Percentiles rank a stretch among this genome's conserved stretches.
These are phyloP conservation scores for Neurospora hispaniola DNA, from an alignment of 495 filamentous ascomycete genomes.

Conservation along the genomic window DNA sequence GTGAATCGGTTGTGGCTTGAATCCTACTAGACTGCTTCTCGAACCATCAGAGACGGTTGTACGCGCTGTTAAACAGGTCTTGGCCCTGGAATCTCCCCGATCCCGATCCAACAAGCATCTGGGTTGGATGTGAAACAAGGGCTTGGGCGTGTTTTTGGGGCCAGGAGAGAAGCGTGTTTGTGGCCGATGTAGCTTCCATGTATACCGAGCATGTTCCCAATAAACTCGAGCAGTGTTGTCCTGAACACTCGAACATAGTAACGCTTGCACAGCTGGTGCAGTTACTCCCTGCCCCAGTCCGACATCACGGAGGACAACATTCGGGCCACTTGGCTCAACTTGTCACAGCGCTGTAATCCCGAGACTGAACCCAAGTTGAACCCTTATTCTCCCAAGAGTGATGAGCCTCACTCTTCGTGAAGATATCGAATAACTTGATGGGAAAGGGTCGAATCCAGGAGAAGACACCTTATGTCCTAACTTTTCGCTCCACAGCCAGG, in stretches of 20 bases:
- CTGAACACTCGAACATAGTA: neutral
- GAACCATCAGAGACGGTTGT: neutral
- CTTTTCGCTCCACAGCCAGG: neutral
- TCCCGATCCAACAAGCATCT: neutral
- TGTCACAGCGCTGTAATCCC: neutral
- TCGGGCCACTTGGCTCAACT: neutral
- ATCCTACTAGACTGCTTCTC: neutral
- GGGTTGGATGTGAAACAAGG: neutral
- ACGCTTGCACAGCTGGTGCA: neutral
- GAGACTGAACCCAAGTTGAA: neutral
- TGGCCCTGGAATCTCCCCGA: neutral
- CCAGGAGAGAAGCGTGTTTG: neutral
- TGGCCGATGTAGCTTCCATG: neutral
- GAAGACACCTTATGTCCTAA: neutral
- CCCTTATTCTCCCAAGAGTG: neutral
- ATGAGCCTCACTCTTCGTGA: no score
- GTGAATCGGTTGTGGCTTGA: neutral
- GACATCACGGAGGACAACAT: neutral
- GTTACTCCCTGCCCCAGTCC: neutral
- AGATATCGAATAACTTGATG: neutral
- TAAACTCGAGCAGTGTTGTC: neutral
- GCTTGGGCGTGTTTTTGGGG: neutral
- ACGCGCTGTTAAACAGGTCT: neutral
- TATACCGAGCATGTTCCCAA: neutral
- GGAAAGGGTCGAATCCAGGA: neutral